A percentile compares a stretch with the other conserved stretches of the same genome.
Evolutionary conservation across 768 basidiomycete genomes (phyloP).

Genomic region (Antrodiella citrinella): DNA sequence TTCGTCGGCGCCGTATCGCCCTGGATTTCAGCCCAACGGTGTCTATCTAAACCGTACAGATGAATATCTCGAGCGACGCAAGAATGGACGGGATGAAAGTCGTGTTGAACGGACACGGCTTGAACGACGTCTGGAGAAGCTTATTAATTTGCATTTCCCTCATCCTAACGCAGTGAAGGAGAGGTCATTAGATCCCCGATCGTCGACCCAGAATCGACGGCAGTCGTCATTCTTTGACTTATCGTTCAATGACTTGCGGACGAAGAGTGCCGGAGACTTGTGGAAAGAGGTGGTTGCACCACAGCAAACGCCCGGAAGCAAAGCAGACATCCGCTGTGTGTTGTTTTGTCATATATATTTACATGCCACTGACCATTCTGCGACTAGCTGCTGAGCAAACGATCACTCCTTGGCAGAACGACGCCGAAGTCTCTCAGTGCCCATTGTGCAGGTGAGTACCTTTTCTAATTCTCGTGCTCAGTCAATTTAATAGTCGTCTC

Average conservation of each 20-base stretch:
- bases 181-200: constrained; percentile 8
- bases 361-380: not conserved
- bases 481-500: not conserved
- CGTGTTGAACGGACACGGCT: constrained; percentile 79
- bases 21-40: constrained; percentile 91
- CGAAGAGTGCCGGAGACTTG: constrained; percentile 58
- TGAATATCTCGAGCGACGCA: constrained; percentile 55
- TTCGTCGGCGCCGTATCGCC: constrained; percentile 60
- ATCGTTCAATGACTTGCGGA: constrained; percentile 46
- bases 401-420: constrained; percentile 94
- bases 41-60: constrained; percentile 75
- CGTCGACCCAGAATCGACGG: constrained; percentile 26
- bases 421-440: constrained; percentile 68
- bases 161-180: constrained; percentile 12
- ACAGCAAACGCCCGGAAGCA: constrained; percentile 37
- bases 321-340: constrained; percentile 61
- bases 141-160: constrained; percentile 67
- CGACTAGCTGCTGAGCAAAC: constrained; percentile 70
- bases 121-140: constrained; percentile 82
- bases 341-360: constrained; percentile 4
- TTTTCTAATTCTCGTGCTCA: not conserved
- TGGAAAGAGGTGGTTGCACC: constrained; percentile 54
- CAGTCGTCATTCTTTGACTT: constrained; percentile 72
- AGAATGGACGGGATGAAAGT: constrained; percentile 31
- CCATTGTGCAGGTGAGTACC: constrained; percentile 70